Evolutionary conservation across 2,329 filamentous ascomycete genomes (phyloP).

Genomic region (Diaporthe nobilis): DNA sequence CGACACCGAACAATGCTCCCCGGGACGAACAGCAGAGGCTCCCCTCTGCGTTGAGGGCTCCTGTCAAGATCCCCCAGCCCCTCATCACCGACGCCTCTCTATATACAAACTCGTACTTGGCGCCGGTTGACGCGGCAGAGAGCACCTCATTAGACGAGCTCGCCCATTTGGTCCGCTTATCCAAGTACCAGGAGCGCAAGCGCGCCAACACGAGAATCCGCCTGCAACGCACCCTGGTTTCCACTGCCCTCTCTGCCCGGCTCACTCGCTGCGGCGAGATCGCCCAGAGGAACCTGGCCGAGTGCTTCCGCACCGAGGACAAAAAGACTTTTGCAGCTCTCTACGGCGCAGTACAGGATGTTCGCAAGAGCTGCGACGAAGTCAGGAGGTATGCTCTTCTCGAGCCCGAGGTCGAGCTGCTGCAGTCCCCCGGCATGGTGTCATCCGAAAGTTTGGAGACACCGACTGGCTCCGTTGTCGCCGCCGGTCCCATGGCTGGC

Average conservation of each 20-base stretch:
- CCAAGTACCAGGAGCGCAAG: slow-evolving; percentile 87
- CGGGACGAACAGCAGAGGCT: slow-evolving; percentile 32
- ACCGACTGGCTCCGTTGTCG: slow-evolving; percentile 58
- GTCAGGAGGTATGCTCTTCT: slow-evolving; percentile 78
- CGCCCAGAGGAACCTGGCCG: slow-evolving; percentile 81
- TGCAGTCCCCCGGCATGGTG: slow-evolving; percentile 65
- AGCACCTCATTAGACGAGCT: slow-evolving; percentile 82
- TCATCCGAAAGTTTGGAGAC: slow-evolving; percentile 66
- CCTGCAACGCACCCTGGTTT: slow-evolving; percentile 81
- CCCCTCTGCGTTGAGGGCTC: slow-evolving; percentile 40
- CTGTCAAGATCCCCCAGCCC: slow-evolving; percentile 58
- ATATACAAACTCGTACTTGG: slow-evolving; percentile 74
- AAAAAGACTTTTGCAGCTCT: slow-evolving; percentile 82
- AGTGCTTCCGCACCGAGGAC: slow-evolving; percentile 84
- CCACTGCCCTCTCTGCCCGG: slow-evolving; percentile 81
- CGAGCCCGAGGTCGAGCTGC: slow-evolving; percentile 78
- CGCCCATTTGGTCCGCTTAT: slow-evolving; percentile 82
- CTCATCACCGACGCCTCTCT: slow-evolving; percentile 76
- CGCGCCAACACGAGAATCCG: slow-evolving; percentile 80
- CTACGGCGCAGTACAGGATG: slow-evolving; percentile 84
- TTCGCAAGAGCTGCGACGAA: slow-evolving; percentile 82
- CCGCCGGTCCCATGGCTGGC: slow-evolving; percentile 54
- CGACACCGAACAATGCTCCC: slow-evolving; percentile 44
- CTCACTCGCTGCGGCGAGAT: slow-evolving; percentile 82
- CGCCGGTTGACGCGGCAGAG: slow-evolving; percentile 72